Base-by-base conservation (phyloP, 139 green algal species). In the Chlamydomonas sphaeroides region DNA sequence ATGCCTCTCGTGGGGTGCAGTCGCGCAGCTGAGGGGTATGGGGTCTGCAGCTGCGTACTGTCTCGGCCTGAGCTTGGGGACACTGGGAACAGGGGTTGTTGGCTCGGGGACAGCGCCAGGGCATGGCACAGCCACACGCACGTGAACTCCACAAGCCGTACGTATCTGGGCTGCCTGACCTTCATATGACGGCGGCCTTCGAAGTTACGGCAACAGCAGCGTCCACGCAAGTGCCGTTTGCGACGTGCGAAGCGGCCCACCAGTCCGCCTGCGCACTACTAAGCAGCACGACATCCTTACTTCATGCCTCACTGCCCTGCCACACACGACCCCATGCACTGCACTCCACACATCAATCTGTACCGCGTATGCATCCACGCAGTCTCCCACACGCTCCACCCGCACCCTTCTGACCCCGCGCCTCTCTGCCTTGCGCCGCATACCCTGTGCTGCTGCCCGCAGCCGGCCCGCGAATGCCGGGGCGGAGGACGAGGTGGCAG, bases 401-500 rank as follows among this genome's bases (percentile, higher is more conserved):
- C n/a, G n/a, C n/a, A n/a, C n/a, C n/a, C n/a, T n/a, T n/a, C n/a
- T n/a, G n/a, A n/a, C n/a, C n/a, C n/a, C n/a, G n/a, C n/a, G n/a
- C n/a, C n/a, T n/a, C n/a, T n/a, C n/a, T n/a, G n/a, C n/a, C n/a
- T n/a, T n/a, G n/a, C n/a, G n/a, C n/a, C n/a, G n/a, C n/a, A n/a
- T n/a, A n/a, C n/a, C n/a, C n/a, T n/a, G n/a, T n/a, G n/a, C n/a
- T n/a, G n/a, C n/a, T n/a, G n/a, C n/a, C n/a, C 83, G 56, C 89
- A 94, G 91, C 71, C 89, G 90, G 5, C 89, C 90, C 1, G 38
- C 87, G 25, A 71, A 80, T n/a, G 53, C 53, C 2, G 79, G 35
- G 39, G 78, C 87, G 2, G 88, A 95, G 62, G 87, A 88, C 5
- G 65, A 92, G 65, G 85, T 95, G 41, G 87, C 84, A 7, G 91